phyloP scores from a whole-genome alignment of 495 filamentous ascomycete species.

The Cercophora samala region DNA sequence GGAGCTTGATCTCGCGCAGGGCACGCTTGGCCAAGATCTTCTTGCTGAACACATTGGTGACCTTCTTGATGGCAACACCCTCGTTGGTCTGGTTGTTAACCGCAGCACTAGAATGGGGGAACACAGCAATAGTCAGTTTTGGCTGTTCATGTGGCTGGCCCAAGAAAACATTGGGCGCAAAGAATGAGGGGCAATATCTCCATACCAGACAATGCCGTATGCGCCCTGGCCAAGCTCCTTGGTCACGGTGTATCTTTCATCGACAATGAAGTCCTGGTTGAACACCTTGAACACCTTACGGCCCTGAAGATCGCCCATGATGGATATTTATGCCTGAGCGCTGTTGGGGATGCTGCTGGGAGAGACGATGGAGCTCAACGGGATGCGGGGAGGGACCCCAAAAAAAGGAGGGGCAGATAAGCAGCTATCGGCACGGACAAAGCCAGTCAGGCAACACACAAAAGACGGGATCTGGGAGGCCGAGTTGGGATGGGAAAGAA shows the following conservation, averaged over 20 bases:
- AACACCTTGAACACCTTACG: constrained; percentile 99
- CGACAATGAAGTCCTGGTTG: constrained; percentile 98
- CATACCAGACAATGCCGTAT: constrained; percentile 97
- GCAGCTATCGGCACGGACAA: constrained; percentile 4
- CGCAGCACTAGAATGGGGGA: constrained; percentile 61
- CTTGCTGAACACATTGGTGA: constrained; percentile 99
- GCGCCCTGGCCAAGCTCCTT: constrained; percentile 98
- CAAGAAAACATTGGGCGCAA: constrained; percentile 19
- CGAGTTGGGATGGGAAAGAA: not conserved
- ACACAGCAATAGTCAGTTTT: constrained; percentile 2
- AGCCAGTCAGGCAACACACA: not conserved
- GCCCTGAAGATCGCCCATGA: constrained; percentile 75
- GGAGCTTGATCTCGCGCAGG: constrained; percentile 94
- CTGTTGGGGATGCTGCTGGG: not conserved
- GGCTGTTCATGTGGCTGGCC: not conserved
- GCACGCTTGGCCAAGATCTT: constrained; percentile 99
- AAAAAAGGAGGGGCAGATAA: constrained; percentile 17
- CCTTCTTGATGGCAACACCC: constrained; percentile 98
- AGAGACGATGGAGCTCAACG: constrained; percentile 5
- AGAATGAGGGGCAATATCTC: constrained; percentile 9
- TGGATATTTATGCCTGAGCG: constrained; percentile 13
- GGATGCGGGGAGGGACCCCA: not conserved
- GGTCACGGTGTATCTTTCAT: constrained; percentile 95
- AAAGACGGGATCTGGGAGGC: not conserved
- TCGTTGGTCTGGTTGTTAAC: constrained; percentile 87